A percentile compares a stretch with the other conserved stretches of the same genome.
These are phyloP conservation scores for Pseudogymnoascus sp. DNA, from an alignment of 2,329 filamentous ascomycete genomes.

Conservation along the genomic window DNA sequence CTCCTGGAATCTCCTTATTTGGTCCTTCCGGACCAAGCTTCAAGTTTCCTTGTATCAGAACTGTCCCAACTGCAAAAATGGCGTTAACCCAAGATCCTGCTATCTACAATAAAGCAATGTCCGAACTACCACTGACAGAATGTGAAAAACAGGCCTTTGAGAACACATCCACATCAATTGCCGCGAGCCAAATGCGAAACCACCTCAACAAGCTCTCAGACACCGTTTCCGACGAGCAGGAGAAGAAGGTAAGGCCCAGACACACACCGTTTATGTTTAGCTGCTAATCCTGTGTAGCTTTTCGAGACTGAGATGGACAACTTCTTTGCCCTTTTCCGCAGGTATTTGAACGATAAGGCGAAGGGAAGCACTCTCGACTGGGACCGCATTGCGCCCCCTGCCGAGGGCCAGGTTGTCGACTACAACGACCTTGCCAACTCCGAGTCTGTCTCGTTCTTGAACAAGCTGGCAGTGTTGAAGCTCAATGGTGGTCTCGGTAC, in stretches of 20 bases:
- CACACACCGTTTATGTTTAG: neutral
- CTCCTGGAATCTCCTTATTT: neutral
- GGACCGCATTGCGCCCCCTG: slow-evolving; percentile 92
- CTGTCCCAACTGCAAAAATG: neutral
- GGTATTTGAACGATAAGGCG: slow-evolving; percentile 97
- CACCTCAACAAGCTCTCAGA: slow-evolving; percentile 87
- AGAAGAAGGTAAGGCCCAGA: slow-evolving; percentile 66
- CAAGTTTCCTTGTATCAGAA: neutral
- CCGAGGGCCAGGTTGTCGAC: slow-evolving; percentile 87
- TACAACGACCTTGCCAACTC: slow-evolving; percentile 86
- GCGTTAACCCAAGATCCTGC: slow-evolving; percentile 6
- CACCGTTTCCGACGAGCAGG: slow-evolving; percentile 72
- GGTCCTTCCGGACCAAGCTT: neutral
- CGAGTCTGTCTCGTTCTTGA: slow-evolving; percentile 88
- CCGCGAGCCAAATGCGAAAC: slow-evolving; percentile 98
- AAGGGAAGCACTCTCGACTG: slow-evolving; percentile 94
- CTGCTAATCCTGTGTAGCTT: slow-evolving; percentile 47
- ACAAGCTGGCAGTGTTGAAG: slow-evolving; percentile 97
- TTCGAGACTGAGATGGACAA: slow-evolving; percentile 99
- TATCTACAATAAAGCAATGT: slow-evolving; percentile 12
- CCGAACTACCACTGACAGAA: slow-evolving; percentile 18
- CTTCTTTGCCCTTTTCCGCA: slow-evolving; percentile 97
- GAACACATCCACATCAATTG: slow-evolving; percentile 97
- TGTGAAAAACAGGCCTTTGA: slow-evolving; percentile 73
- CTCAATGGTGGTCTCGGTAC: slow-evolving; percentile 98